A percentile compares a stretch with the other conserved stretches of the same genome.
phyloP scores from a whole-genome alignment of 306 rosid genomes.

The Abrus pulchellus region DNA sequence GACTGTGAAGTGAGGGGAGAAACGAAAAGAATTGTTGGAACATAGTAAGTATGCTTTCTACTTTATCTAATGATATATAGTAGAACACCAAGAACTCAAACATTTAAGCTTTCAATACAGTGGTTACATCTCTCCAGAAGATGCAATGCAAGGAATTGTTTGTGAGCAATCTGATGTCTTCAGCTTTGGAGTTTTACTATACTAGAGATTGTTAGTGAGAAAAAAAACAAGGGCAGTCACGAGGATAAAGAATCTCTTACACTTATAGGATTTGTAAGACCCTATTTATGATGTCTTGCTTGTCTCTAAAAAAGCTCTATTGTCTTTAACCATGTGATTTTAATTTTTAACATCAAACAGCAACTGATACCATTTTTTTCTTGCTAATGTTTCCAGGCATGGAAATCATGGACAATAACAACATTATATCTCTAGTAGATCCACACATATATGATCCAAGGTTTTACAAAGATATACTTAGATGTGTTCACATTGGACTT shows the following conservation, averaged over 20 bases:
- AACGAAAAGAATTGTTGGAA: slow-evolving; percentile 12
- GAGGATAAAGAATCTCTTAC: slow-evolving; percentile 26
- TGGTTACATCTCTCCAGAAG: slow-evolving; percentile 1
- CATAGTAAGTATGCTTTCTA: not conserved
- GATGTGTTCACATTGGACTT: slow-evolving; percentile 32
- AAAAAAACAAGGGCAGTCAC: not conserved
- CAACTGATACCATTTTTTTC: not conserved
- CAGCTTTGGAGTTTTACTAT: slow-evolving; percentile 28
- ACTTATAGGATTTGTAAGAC: slow-evolving; percentile 23
- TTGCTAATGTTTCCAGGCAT: slow-evolving; percentile 18
- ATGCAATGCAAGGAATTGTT: slow-evolving; percentile 22
- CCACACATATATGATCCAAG: slow-evolving; percentile 25
- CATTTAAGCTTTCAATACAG: not conserved
- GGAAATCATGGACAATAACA: slow-evolving; percentile 17
- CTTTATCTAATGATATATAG: not conserved
- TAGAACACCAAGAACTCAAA: not conserved
- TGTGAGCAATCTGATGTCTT: slow-evolving; percentile 16
- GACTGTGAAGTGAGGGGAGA: not conserved
- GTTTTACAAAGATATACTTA: not conserved
- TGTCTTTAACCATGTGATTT: not conserved
- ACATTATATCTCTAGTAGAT: slow-evolving; percentile 14
- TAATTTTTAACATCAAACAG: not conserved
- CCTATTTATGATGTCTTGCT: not conserved
- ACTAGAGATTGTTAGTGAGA: slow-evolving; percentile 35
- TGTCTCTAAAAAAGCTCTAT: not conserved